A percentile compares a stretch with the other conserved stretches of the same genome.
These are phyloP conservation scores for Nakazawaea peltata DNA, from an alignment of 805 yeast species.

Conservation along the genomic window DNA sequence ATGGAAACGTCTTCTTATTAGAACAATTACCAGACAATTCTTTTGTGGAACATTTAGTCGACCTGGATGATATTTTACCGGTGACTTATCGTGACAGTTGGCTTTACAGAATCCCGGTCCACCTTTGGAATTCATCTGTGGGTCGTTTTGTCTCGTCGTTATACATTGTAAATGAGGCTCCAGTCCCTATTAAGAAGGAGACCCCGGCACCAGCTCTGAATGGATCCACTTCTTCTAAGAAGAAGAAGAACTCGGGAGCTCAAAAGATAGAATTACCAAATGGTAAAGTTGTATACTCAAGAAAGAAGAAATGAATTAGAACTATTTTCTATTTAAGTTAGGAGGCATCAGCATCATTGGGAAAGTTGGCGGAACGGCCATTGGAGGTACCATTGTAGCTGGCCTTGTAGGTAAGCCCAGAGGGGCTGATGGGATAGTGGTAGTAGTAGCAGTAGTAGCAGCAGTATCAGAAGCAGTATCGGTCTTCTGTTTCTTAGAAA, in stretches of 20 bases:
- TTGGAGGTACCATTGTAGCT: not conserved
- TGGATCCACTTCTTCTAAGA: conserved; percentile 26
- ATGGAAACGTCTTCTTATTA: conserved; percentile 47
- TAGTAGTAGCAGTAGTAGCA: conserved; percentile 4
- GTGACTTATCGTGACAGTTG: conserved; percentile 37
- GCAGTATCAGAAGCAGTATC: not conserved
- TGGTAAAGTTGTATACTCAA: conserved; percentile 43
- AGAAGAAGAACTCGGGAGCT: conserved; percentile 30
- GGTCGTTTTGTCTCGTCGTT: conserved; percentile 25
- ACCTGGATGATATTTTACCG: conserved; percentile 36
- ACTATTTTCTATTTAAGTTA: not conserved
- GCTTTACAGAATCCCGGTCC: conserved; percentile 31
- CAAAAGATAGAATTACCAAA: conserved; percentile 48
- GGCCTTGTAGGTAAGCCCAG: conserved; percentile 7
- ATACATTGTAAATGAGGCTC: conserved; percentile 8
- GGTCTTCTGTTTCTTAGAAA: conserved; percentile 6
- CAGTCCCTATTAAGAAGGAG: conserved; percentile 9
- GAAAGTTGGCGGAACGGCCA: conserved; percentile 6
- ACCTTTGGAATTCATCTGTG: conserved; percentile 34
- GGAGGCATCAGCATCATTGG: conserved; percentile 8
- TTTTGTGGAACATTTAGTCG: conserved; percentile 27
- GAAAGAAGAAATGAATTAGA: not conserved
- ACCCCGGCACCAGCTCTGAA: not conserved
- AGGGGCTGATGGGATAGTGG: conserved; percentile 2
- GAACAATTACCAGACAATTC: conserved; percentile 29